Base-by-base conservation (phyloP, 2,329 filamentous ascomycete species). In the Alternaria consortialis region DNA sequence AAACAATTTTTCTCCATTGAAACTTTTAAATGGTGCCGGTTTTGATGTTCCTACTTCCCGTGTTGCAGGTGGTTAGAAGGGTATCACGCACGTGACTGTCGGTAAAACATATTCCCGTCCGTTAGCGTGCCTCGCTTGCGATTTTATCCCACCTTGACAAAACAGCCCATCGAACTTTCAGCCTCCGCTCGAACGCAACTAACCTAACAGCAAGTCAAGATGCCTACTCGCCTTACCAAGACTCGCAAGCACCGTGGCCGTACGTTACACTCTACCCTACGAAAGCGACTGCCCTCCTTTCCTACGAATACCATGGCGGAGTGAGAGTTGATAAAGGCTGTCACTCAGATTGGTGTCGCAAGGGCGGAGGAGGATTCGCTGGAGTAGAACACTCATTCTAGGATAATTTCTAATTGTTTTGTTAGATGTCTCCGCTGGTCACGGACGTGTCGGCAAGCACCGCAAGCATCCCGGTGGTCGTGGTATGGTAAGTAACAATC, bases 381-480 rank as follows among this genome's bases (percentile, higher is more conserved):
- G 20, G 20, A 20, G 20, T 20, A 20, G 20, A 20, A 20, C 2
- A 20, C 20, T 20, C 20, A 20, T 20, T 20, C 20, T 20, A 20
- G 20, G 20, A 20, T 20, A 20, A 20, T 20, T 20, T 20, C 20
- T 20, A 20, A 20, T 20, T 20, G 20, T 20, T 20, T 20, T 20
- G 20, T 20, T 20, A 20, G 20, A 99, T 87, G 95, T 99, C 82
- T 96, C 92, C 81, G 93, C 93, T 88, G 53, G 95, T 88, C 90
- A 98, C 85, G 94, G 95, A 87, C 94, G 94, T 89, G 84, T 98
- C 82, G 95, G 95, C 84, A 98, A 98, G 91, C 94, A 97, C 91
- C 88, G 95, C 82, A 98, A 99, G 81, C 87, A 89, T 79, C 88
- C 88, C 79, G 88, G 88, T 88, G 88, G 72, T 73, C 88, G 88